These are phyloP conservation scores for Populus alba DNA, from an alignment of 345 rosid species.

Conservation along the genomic window DNA sequence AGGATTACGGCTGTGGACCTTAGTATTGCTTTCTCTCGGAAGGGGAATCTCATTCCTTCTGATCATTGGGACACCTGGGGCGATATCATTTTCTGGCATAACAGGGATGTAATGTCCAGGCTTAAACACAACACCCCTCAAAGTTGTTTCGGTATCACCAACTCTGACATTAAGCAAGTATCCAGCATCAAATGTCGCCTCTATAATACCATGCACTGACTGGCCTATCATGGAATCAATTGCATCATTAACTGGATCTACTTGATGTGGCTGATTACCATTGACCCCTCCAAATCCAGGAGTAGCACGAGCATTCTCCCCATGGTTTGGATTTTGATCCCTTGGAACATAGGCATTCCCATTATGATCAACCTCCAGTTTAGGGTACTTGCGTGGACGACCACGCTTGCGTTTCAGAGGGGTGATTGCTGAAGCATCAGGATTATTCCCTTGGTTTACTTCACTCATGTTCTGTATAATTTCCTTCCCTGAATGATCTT, in stretches of 20 bases:
- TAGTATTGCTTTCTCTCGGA: conserved; percentile 40
- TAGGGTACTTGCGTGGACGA: conserved; percentile 76
- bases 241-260: conserved; percentile 24
- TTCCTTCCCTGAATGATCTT: conserved; percentile 4
- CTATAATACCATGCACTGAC: conserved; percentile 63
- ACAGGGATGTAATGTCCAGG: conserved; percentile 66
- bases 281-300: conserved; percentile 34
- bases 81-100: conserved; percentile 58
- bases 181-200: conserved; percentile 73
- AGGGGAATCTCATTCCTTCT: conserved; percentile 54
- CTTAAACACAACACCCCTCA: conserved; percentile 82
- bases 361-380: conserved; percentile 14
- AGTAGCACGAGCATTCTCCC: conserved; percentile 34
- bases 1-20: conserved; percentile 20
- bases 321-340: conserved; percentile 23
- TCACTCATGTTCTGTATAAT: conserved; percentile 39
- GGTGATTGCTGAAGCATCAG: conserved; percentile 37
- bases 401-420: conserved; percentile 76
- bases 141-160: conserved; percentile 49
- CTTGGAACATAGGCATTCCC: conserved; percentile 20
- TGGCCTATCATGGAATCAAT: conserved; percentile 61
- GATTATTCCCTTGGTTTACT: conserved; percentile 41
- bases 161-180: conserved; percentile 67
- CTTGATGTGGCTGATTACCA: conserved; percentile 35
- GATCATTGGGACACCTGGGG: conserved; percentile 72